Evolutionary conservation across 768 basidiomycete species (phyloP).

Genomic region (Xanthoconium stramineum): DNA sequence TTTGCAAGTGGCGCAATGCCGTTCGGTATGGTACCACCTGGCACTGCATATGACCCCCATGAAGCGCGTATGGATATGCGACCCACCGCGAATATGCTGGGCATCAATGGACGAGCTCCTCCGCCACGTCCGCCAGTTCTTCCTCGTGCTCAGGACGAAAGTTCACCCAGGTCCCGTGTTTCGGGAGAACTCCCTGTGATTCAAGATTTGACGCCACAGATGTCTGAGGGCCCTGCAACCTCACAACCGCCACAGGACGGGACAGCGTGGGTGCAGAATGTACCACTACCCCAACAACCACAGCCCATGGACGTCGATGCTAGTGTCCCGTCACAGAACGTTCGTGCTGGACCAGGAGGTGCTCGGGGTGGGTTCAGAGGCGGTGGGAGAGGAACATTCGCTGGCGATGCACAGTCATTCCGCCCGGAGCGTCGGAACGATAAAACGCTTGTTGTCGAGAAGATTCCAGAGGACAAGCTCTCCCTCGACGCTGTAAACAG

Average conservation of each 20-base stretch:
- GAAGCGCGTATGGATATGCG: constrained; percentile 82
- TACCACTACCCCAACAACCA: constrained; percentile 8
- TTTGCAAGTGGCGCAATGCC: constrained; percentile 55
- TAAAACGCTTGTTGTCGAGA: constrained; percentile 89
- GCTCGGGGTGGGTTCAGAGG: constrained; percentile 46
- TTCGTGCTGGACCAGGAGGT: constrained; percentile 31
- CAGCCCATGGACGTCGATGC: constrained; percentile 34
- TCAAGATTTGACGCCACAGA: constrained; percentile 72
- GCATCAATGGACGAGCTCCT: constrained; percentile 30
- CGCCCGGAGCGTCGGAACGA: constrained; percentile 64
- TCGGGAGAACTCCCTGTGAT: constrained; percentile 81
- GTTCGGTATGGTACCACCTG: constrained; percentile 46
- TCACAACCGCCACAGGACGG: constrained; percentile 21
- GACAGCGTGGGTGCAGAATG: constrained; percentile 20
- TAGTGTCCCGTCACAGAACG: constrained; percentile 20
- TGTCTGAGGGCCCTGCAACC: constrained; percentile 33
- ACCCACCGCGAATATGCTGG: constrained; percentile 37
- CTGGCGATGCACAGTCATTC: constrained; percentile 63
- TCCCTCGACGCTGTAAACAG: constrained; percentile 73
- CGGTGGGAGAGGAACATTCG: constrained; percentile 55
- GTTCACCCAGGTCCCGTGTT: constrained; percentile 37
- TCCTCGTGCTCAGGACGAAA: constrained; percentile 54
- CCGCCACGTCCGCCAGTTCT: constrained; percentile 56
- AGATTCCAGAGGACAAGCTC: constrained; percentile 85
- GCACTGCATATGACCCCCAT: constrained; percentile 69